Conservation (phyloP, 129 eudicot genomes). For the Escallonia rubra region DNA sequence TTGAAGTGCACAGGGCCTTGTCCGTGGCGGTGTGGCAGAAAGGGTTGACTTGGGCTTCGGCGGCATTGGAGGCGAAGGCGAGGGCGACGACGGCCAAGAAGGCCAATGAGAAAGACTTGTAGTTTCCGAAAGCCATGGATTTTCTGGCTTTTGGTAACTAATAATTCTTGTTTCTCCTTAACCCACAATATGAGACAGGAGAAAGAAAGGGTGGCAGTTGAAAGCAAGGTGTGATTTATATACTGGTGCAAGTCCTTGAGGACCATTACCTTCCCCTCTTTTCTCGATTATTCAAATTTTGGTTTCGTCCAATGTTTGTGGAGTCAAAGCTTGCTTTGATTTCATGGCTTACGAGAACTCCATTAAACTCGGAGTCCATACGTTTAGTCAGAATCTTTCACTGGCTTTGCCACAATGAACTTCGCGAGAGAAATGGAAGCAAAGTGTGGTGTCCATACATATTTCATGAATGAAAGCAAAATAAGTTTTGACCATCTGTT, state of each 20-base stretch:
- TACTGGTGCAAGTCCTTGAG: background rate
- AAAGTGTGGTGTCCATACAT: no score
- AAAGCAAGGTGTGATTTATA: background rate
- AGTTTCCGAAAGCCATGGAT: background rate
- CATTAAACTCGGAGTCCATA: no score
- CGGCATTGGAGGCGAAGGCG: background rate
- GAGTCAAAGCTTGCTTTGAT: no score
- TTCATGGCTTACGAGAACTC: no score
- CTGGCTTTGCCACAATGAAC: no score
- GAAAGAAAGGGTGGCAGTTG: background rate
- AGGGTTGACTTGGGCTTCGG: background rate
- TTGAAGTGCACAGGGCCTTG: conserved; percentile 4
- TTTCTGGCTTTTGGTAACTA: background rate
- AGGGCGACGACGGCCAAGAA: background rate
- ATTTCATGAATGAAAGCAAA: no score
- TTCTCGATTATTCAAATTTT: no score
- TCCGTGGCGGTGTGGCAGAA: conserved; percentile 12
- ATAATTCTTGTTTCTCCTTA: no score
- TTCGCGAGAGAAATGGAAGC: no score
- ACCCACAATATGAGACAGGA: background rate
- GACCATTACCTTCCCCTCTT: background rate
- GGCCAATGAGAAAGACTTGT: background rate
- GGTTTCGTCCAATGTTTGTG: no score
- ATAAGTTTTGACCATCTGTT: no score
- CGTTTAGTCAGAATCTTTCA: no score